phyloP scores from a whole-genome alignment of 257 asterid genomes.

The Solanum neorickii region DNA sequence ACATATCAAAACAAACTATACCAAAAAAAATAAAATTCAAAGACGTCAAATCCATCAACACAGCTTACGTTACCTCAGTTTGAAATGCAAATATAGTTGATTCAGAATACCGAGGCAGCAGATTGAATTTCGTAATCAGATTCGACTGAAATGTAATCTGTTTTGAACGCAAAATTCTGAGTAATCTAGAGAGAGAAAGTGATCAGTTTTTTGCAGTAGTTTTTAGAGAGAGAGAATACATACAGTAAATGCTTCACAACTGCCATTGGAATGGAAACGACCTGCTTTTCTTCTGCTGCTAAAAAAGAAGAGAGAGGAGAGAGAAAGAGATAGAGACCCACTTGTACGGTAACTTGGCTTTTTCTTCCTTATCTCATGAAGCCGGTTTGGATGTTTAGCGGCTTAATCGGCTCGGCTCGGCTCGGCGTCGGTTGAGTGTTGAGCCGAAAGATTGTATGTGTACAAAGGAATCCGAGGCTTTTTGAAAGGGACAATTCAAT shows the following conservation, averaged over 20 bases:
- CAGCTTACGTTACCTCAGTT: neutral
- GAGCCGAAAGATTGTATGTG: neutral
- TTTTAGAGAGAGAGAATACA: conserved; percentile 5
- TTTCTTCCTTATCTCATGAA: neutral
- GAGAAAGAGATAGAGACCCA: neutral
- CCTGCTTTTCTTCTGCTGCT: conserved; percentile 21
- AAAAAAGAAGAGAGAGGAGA: conserved; percentile 12
- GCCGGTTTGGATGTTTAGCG: neutral
- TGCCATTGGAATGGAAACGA: conserved; percentile 42
- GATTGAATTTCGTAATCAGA: neutral
- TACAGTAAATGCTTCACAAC: conserved; percentile 54
- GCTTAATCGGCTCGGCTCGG: neutral
- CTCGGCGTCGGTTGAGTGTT: neutral
- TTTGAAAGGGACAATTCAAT: neutral
- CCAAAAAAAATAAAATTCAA: neutral
- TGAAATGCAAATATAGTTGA: neutral
- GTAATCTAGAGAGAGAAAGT: neutral
- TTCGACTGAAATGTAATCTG: neutral
- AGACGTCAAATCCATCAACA: neutral
- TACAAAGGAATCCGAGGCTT: neutral
- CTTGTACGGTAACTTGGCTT: conserved; percentile 26
- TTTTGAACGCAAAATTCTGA: neutral
- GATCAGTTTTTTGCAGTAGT: neutral
- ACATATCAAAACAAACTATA: neutral
- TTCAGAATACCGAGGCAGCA: neutral